Evolutionary conservation across 2,329 filamentous ascomycete genomes (phyloP).

Genomic region (Colletotrichum sansevieriae): DNA sequence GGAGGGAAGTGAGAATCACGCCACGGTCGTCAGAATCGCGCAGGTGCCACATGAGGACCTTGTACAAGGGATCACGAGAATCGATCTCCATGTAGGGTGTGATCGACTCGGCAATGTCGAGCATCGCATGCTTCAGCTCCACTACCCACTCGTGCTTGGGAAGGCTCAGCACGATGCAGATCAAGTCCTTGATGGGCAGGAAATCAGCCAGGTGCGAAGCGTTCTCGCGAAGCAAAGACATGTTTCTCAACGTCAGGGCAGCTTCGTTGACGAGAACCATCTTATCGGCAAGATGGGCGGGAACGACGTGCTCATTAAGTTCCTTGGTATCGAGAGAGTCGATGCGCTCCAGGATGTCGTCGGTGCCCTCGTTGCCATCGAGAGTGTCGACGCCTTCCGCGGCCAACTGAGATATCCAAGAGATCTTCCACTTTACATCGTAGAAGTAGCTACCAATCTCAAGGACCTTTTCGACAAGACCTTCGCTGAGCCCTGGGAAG

Average conservation of each 20-base stretch:
- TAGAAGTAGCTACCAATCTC: conserved; percentile 85
- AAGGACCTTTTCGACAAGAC: conserved; percentile 86
- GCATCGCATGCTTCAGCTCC: conserved; percentile 89
- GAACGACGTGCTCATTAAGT: conserved; percentile 75
- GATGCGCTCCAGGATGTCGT: conserved; percentile 75
- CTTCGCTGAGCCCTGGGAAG: conserved; percentile 89
- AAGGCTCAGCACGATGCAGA: conserved; percentile 85
- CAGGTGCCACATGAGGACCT: conserved; percentile 75
- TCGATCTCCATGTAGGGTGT: conserved; percentile 84
- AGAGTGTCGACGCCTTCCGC: conserved; percentile 63
- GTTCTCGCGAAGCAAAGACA: conserved; percentile 94
- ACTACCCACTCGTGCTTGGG: conserved; percentile 78
- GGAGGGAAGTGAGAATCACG: conserved; percentile 82
- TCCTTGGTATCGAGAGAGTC: conserved; percentile 69
- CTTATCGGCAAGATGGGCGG: conserved; percentile 76
- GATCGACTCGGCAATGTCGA: conserved; percentile 92
- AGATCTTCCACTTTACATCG: conserved; percentile 83
- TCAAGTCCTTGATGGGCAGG: conserved; percentile 78
- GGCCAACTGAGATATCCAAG: conserved; percentile 65
- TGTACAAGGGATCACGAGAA: conserved; percentile 82
- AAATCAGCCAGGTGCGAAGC: conserved; percentile 84
- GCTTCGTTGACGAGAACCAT: conserved; percentile 88
- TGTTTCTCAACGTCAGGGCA: conserved; percentile 89
- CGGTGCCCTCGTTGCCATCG: conserved; percentile 64
- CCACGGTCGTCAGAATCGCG: conserved; percentile 79